Evolutionary conservation across 441 rosid species (phyloP).

Genomic region (Aquilaria agallochum): DNA sequence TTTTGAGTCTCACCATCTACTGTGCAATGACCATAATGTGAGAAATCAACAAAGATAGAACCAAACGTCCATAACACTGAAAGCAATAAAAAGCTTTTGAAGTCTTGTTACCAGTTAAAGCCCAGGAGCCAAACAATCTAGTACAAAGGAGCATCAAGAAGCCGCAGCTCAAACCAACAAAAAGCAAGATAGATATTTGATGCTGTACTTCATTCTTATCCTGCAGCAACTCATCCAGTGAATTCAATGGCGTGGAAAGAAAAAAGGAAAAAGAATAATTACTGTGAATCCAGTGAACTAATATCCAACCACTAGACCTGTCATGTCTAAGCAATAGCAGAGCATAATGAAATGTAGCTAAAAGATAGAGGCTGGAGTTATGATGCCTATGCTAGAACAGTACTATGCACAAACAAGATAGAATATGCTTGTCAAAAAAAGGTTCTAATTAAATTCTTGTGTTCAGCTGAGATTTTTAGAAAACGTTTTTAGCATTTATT

Average conservation of each 20-base stretch:
- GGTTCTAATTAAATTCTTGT: too few species aligned
- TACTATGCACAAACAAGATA: too few species aligned
- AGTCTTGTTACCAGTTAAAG: slow-evolving; percentile 50
- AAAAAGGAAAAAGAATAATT: not conserved
- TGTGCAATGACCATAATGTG: not conserved
- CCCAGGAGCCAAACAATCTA: slow-evolving; percentile 44
- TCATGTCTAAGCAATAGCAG: too few species aligned
- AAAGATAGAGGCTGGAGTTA: too few species aligned
- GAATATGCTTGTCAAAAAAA: too few species aligned
- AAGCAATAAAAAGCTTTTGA: slow-evolving; percentile 11
- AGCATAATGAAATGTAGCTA: too few species aligned
- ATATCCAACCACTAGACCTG: too few species aligned
- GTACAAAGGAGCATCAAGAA: slow-evolving; percentile 49
- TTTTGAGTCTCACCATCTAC: slow-evolving; percentile 1
- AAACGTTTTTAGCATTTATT: too few species aligned
- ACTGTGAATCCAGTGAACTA: too few species aligned
- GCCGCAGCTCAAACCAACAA: slow-evolving; percentile 51
- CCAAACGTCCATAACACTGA: not conserved
- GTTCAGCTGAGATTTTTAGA: too few species aligned
- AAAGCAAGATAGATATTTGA: slow-evolving; percentile 58
- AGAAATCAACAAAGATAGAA: slow-evolving; percentile 5
- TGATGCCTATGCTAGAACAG: too few species aligned
- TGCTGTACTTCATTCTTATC: slow-evolving; percentile 63
- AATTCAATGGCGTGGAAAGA: not conserved
- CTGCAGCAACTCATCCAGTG: slow-evolving; percentile 26